Evolutionary conservation across 176 grass and related monocot genomes (phyloP).

Genomic region (Cenchrus americanus): DNA sequence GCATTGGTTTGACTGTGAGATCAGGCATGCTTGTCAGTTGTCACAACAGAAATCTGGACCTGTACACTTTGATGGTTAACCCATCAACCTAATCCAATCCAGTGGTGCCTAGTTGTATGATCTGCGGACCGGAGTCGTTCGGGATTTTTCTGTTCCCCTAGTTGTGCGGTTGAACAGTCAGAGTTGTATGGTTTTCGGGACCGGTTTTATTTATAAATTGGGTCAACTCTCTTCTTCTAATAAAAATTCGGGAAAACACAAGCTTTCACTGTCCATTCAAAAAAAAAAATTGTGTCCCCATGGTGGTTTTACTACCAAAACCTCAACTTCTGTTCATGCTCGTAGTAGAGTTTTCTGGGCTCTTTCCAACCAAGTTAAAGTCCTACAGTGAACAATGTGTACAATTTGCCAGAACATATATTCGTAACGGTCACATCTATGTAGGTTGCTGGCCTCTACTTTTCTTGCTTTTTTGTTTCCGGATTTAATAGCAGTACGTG

Average conservation of each 20-base stretch:
- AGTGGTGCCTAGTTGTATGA: too few species aligned
- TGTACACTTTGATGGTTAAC: neutral
- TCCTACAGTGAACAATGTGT: neutral
- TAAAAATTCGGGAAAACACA: too few species aligned
- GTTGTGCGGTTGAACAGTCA: too few species aligned
- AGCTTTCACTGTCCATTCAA: too few species aligned
- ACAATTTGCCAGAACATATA: neutral
- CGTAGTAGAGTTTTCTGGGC: neutral
- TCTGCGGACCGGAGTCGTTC: too few species aligned
- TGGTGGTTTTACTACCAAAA: neutral
- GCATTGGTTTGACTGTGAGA: neutral
- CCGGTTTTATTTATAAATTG: too few species aligned
- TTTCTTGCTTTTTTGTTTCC: neutral
- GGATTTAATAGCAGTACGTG: constrained; percentile 2
- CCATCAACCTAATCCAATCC: too few species aligned
- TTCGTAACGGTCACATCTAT: constrained; percentile 5
- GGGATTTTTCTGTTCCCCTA: too few species aligned
- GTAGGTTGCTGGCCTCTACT: neutral
- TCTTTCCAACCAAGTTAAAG: neutral
- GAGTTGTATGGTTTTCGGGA: too few species aligned
- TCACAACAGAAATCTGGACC: neutral
- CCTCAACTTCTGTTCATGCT: neutral
- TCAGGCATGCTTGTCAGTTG: neutral
- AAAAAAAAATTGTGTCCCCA: neutral
- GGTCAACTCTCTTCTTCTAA: too few species aligned